Evolutionary conservation across 1,284 basidiomycete species (phyloP).

Genomic region (Vanrija sp.): DNA sequence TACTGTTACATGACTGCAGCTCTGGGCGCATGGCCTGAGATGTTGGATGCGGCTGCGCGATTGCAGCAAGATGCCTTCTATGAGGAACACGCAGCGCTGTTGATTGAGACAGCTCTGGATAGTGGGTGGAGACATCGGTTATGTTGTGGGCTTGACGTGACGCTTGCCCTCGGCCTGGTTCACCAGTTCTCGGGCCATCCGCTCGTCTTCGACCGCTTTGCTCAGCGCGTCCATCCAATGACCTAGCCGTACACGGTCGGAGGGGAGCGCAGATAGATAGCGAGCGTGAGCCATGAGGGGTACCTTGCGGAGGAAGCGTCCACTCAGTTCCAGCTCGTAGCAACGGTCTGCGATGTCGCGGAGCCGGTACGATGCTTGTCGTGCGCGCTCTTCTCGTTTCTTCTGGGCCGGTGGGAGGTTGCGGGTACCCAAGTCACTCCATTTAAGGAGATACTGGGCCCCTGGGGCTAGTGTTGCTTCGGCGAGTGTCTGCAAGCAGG

Average conservation of each 20-base stretch:
- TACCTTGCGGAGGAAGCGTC: slow-evolving; percentile 62
- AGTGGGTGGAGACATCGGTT: not conserved
- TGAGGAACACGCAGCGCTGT: not conserved
- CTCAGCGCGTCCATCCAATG: slow-evolving; percentile 61
- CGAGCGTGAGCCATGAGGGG: slow-evolving; percentile 86
- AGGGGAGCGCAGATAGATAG: slow-evolving; percentile 56
- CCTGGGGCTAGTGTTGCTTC: slow-evolving; percentile 63
- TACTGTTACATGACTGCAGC: not conserved
- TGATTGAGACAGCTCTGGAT: not conserved
- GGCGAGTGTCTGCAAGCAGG: slow-evolving; percentile 76
- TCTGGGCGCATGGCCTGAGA: not conserved
- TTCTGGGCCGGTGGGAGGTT: not conserved
- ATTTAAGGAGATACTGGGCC: slow-evolving; percentile 53
- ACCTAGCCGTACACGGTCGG: slow-evolving; percentile 16
- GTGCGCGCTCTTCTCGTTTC: slow-evolving; percentile 5
- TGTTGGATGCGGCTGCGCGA: not conserved
- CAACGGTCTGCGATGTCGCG: not conserved
- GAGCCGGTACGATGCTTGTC: slow-evolving; percentile 7
- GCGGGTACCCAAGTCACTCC: slow-evolving; percentile 5
- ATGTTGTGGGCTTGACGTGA: not conserved
- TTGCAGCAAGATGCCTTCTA: not conserved
- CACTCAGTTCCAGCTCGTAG: not conserved
- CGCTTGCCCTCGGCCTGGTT: not conserved
- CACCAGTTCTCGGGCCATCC: not conserved
- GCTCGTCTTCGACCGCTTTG: slow-evolving; percentile 56